A percentile compares a stretch with the other conserved stretches of the same genome.
Evolutionary conservation across 1,284 basidiomycete species (phyloP).

Genomic region (Papiliotrema terrestris): DNA sequence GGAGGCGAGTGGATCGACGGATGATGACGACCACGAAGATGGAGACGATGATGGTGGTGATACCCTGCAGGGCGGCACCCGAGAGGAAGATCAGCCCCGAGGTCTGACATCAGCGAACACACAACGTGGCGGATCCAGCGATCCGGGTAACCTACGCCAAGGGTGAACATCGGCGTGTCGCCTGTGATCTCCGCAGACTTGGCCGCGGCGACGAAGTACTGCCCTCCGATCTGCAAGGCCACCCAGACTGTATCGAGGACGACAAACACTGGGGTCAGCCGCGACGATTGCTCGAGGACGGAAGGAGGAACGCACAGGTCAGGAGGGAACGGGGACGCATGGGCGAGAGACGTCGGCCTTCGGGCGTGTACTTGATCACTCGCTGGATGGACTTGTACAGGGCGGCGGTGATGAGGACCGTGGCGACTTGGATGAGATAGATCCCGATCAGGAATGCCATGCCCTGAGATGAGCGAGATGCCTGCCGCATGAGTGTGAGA

Average conservation of each 20-base stretch:
- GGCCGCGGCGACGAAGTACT: slow-evolving; percentile 22
- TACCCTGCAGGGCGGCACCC: slow-evolving; percentile 26
- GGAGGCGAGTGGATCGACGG: slow-evolving; percentile 14
- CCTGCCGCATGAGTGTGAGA: not conserved
- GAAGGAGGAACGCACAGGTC: slow-evolving; percentile 13
- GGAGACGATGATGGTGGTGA: slow-evolving; percentile 20
- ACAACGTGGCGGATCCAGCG: not conserved
- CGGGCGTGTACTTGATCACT: slow-evolving; percentile 27
- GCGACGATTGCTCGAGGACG: not conserved
- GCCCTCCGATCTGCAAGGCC: slow-evolving; percentile 27
- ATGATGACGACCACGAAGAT: slow-evolving; percentile 18
- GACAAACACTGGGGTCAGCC: slow-evolving; percentile 19
- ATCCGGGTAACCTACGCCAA: slow-evolving; percentile 14
- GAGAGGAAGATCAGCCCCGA: slow-evolving; percentile 28
- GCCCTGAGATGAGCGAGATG: slow-evolving; percentile 9
- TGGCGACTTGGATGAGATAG: slow-evolving; percentile 24
- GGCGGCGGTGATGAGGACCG: slow-evolving; percentile 26
- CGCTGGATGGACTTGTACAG: slow-evolving; percentile 31
- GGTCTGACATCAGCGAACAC: slow-evolving; percentile 12
- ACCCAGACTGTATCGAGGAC: slow-evolving; percentile 29
- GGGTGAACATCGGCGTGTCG: slow-evolving; percentile 21
- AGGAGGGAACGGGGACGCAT: slow-evolving; percentile 31
- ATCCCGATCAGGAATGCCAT: slow-evolving; percentile 26
- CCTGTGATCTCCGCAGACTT: slow-evolving; percentile 15
- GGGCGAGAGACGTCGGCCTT: slow-evolving; percentile 19